These are phyloP conservation scores for Pseudopithomyces chartarum DNA, from an alignment of 2,329 filamentous ascomycete species.

Conservation along the genomic window DNA sequence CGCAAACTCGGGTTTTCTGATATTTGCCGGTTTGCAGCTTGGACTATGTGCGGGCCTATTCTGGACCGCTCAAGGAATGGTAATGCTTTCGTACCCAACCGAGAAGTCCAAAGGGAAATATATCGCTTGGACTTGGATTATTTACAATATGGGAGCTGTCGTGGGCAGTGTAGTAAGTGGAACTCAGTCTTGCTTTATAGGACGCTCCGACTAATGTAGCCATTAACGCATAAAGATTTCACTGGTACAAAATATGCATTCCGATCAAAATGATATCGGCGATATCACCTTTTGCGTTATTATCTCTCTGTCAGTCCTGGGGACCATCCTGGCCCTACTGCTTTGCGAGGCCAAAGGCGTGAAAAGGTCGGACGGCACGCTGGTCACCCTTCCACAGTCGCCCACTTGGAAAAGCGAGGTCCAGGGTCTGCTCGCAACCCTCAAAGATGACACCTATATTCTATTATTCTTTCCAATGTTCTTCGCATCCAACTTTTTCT, in stretches of 20 bases:
- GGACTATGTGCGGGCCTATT: constrained; percentile 77
- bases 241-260: not conserved
- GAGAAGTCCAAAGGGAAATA: constrained; percentile 82
- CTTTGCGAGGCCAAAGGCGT: not conserved
- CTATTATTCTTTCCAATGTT: constrained; percentile 79
- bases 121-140: constrained; percentile 88
- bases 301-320: not conserved
- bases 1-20: constrained; percentile 67
- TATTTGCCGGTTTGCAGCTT: constrained; percentile 74
- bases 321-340: not conserved
- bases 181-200: constrained; percentile 75
- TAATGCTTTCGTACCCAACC: constrained; percentile 85
- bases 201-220: not conserved
- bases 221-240: too few relatives aligned
- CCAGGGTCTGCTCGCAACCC: constrained; percentile 60
- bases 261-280: not conserved
- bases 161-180: constrained; percentile 71
- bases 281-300: not conserved
- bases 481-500: constrained; percentile 76
- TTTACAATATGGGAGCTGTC: constrained; percentile 88
- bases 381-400: not conserved
- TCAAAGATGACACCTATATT: constrained; percentile 71
- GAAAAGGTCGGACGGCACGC: not conserved
- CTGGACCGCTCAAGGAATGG: constrained; percentile 78
- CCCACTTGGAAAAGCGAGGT: not conserved